Conservation (phyloP, 176 grass and related monocot genomes). For the Pharus latifolius region DNA sequence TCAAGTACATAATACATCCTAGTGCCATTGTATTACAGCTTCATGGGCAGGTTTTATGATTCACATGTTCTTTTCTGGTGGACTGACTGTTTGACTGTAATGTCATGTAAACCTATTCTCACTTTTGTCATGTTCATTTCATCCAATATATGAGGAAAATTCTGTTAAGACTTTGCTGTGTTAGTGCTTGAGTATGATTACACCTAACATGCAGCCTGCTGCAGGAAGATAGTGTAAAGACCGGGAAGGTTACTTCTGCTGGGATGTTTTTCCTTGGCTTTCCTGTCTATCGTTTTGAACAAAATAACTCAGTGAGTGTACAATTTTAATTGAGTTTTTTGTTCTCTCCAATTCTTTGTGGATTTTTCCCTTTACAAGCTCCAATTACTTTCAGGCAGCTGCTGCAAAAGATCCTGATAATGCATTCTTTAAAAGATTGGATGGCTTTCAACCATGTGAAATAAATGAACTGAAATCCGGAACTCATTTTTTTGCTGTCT, state of each 20-base stretch:
- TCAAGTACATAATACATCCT: not conserved
- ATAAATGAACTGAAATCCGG: constrained; percentile 95
- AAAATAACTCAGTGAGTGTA: constrained; percentile 56
- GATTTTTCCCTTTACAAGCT: constrained; percentile 3
- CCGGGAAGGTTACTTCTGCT: constrained; percentile 66
- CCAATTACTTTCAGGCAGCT: constrained; percentile 43
- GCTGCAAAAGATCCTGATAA: constrained; percentile 72
- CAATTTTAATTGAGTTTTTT: not conserved
- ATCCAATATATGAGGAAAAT: not conserved
- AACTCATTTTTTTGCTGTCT: constrained; percentile 94
- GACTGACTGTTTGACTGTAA: not conserved
- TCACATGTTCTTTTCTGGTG: not conserved
- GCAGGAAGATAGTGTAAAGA: constrained; percentile 84
- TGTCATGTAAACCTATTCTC: not conserved
- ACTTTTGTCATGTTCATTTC: not conserved
- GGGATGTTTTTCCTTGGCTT: constrained; percentile 96
- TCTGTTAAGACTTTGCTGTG: not conserved
- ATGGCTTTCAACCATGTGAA: constrained; percentile 95
- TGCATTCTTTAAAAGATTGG: constrained; percentile 96
- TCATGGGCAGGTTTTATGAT: not conserved
- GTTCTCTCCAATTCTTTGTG: not conserved
- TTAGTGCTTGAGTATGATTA: constrained; percentile 6
- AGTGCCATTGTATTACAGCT: not conserved
- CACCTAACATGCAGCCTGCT: constrained; percentile 12
- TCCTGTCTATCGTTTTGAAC: constrained; percentile 83